Evolutionary conservation across 2,329 filamentous ascomycete genomes (phyloP).

Genomic region (Alternaria triticina): DNA sequence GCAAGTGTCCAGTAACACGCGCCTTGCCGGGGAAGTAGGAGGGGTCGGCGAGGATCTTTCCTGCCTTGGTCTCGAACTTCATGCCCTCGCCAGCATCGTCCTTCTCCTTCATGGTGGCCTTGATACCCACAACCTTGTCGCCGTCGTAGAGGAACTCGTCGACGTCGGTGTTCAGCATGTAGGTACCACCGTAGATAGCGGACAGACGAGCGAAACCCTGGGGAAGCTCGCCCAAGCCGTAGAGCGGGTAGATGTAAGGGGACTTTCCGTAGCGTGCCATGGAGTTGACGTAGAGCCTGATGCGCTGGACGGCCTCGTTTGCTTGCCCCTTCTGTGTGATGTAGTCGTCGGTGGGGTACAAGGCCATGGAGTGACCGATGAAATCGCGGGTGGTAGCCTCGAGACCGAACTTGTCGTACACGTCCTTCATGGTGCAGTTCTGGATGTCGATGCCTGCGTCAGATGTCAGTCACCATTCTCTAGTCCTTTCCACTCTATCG

Average conservation of each 20-base stretch:
- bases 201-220: conserved; percentile 97
- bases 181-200: conserved; percentile 97
- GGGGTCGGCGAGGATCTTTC: conserved; percentile 94
- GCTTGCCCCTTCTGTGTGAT: conserved; percentile 75
- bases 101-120: conserved; percentile 91
- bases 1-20: conserved; percentile 83
- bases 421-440: conserved; percentile 90
- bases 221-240: conserved; percentile 94
- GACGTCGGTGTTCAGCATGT: conserved; percentile 97
- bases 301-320: conserved; percentile 86
- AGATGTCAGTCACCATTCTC: background rate
- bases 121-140: conserved; percentile 90
- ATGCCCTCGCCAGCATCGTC: conserved; percentile 76
- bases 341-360: conserved; percentile 91
- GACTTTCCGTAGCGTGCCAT: conserved; percentile 98
- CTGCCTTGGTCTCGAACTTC: conserved; percentile 95
- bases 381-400: conserved; percentile 91
- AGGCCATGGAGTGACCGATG: conserved; percentile 96
- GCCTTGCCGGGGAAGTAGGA: conserved; percentile 95
- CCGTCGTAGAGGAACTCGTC: conserved; percentile 88
- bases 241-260: conserved; percentile 98
- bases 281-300: conserved; percentile 95
- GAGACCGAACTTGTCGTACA: conserved; percentile 97
- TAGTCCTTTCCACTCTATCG: background rate
- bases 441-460: conserved; percentile 74